Conservation (phyloP, 2,329 filamentous ascomycete species). For the Apiospora koreana region DNA sequence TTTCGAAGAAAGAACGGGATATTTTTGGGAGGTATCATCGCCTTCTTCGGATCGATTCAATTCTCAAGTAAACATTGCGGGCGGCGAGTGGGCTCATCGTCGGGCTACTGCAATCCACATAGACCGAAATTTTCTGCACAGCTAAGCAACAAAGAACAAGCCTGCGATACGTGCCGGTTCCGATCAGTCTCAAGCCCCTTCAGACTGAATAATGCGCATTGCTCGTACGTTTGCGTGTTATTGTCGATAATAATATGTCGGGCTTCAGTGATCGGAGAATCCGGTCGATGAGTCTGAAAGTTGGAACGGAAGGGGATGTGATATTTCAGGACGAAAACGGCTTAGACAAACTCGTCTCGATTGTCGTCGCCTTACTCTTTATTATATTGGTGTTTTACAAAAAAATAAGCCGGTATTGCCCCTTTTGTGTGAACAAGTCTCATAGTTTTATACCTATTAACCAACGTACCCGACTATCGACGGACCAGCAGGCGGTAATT, state of each 20-base stretch:
- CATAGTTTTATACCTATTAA: not conserved
- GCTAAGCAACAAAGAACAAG: not conserved
- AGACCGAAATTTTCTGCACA: not conserved
- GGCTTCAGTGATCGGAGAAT: not conserved
- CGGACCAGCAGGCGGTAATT: not conserved
- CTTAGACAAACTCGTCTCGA: not conserved
- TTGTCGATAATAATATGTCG: not conserved
- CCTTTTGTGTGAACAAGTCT: not conserved
- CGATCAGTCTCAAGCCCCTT: not conserved
- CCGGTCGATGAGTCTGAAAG: not conserved
- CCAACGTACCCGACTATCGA: not conserved
- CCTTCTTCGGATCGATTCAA: not conserved
- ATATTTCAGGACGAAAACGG: not conserved
- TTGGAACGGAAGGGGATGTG: not conserved
- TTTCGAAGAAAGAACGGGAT: not conserved
- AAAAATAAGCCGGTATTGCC: too few relatives aligned
- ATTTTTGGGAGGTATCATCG: not conserved
- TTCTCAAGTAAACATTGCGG: not conserved
- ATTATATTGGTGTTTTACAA: too few relatives aligned
- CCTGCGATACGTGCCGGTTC: not conserved
- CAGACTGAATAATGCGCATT: not conserved
- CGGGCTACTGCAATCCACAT: not conserved
- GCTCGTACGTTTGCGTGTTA: not conserved
- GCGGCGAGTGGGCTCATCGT: not conserved
- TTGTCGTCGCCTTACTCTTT: not conserved